Conservation (phyloP, 148 eudicot genomes). For the Vaccinium vitisidaea region DNA sequence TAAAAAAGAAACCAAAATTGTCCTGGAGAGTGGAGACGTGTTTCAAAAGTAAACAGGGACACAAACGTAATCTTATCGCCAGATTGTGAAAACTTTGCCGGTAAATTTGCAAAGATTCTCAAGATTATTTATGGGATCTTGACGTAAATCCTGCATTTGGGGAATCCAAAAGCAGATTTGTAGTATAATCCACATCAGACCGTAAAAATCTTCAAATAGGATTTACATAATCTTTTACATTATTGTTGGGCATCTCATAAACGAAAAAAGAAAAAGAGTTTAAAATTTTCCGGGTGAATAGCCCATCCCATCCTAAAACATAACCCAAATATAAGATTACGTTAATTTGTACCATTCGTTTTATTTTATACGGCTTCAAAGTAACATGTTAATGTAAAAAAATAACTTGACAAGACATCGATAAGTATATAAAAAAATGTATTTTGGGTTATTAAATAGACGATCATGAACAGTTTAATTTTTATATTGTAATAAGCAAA, state of each 20-base stretch:
- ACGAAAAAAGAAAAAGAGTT: no score
- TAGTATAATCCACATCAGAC: not conserved
- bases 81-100: not conserved
- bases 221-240: not conserved
- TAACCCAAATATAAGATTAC: no score
- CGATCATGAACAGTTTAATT: no score
- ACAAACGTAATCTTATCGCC: not conserved
- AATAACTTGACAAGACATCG: no score
- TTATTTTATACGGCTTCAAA: no score
- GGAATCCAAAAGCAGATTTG: not conserved
- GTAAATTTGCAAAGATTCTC: not conserved
- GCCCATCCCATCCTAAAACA: no score
- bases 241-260: not conserved
- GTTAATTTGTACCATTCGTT: no score
- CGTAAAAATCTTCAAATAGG: not conserved
- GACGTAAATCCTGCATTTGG: not conserved
- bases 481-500: no score
- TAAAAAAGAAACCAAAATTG: not conserved
- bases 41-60: not conserved
- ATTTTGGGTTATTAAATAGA: no score
- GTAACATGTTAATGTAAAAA: no score
- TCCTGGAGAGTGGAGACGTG: not conserved
- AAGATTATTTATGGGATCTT: not conserved
- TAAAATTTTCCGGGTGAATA: no score
- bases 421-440: no score